phyloP scores from a whole-genome alignment of 176 grass and related monocot species.

The Saccharum officinarum region DNA sequence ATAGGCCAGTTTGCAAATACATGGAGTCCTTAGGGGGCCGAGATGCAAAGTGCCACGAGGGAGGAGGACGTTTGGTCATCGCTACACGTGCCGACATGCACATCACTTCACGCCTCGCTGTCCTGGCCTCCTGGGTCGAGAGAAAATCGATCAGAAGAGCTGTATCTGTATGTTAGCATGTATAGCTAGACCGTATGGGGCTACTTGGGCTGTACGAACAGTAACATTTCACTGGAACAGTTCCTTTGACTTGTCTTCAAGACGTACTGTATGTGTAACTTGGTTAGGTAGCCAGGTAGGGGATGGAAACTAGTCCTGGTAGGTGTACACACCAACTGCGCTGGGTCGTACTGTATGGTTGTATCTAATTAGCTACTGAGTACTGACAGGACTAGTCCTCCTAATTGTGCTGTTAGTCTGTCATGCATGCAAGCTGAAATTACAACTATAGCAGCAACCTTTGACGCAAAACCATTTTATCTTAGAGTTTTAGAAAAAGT shows the following conservation, averaged over 20 bases:
- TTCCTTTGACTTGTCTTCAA: background rate
- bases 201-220: background rate
- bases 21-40: background rate
- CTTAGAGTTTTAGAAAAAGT: background rate
- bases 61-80: background rate
- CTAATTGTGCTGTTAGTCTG: background rate
- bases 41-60: background rate
- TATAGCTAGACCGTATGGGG: too few relatives aligned
- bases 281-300: background rate
- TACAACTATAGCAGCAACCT: background rate
- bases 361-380: background rate
- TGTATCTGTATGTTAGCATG: background rate
- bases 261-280: background rate
- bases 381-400: background rate
- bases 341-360: background rate
- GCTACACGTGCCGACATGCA: constrained; percentile 39
- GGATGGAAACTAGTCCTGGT: too few relatives aligned
- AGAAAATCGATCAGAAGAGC: background rate
- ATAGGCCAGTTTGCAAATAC: background rate
- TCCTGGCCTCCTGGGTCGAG: background rate
- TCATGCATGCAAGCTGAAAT: background rate
- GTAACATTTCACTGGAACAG: background rate
- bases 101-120: constrained; percentile 31
- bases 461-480: too few relatives aligned
- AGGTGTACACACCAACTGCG: background rate